phyloP scores from a whole-genome alignment of 768 basidiomycete species.

The Russula earlei region DNA sequence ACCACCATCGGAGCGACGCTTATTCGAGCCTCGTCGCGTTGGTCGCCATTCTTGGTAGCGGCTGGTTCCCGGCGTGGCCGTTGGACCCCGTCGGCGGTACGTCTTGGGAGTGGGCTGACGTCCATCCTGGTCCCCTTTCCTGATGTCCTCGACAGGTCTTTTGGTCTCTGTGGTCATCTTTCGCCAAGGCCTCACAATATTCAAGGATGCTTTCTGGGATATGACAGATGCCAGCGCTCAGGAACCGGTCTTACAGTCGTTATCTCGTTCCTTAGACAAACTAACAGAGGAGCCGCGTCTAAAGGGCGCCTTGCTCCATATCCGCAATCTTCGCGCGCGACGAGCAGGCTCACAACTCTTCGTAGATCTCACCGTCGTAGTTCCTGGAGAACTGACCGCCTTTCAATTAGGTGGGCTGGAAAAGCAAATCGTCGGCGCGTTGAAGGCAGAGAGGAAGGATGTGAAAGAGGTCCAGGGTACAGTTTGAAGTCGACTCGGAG shows the following conservation, averaged over 20 bases:
- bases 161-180: slow-evolving; percentile 87
- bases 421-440: slow-evolving; percentile 41
- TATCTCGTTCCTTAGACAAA: slow-evolving; percentile 36
- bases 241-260: slow-evolving; percentile 46
- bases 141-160: slow-evolving; percentile 41
- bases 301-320: slow-evolving; percentile 27
- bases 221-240: slow-evolving; percentile 71
- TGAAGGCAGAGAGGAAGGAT: slow-evolving; percentile 53
- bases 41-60: slow-evolving; percentile 84
- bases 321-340: slow-evolving; percentile 57
- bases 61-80: slow-evolving; percentile 75
- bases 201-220: slow-evolving; percentile 66
- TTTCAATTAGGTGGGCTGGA: slow-evolving; percentile 52
- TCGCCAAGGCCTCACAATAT: slow-evolving; percentile 59
- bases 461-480: slow-evolving; percentile 50
- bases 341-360: slow-evolving; percentile 74
- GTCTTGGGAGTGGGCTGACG: slow-evolving; percentile 19
- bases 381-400: slow-evolving; percentile 51
- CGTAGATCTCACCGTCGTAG: slow-evolving; percentile 72
- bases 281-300: not conserved
- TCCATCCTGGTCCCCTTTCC: not conserved
- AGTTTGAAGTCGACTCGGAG: not conserved
- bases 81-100: slow-evolving; percentile 90
- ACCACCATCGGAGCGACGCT: slow-evolving; percentile 96
- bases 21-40: slow-evolving; percentile 89